Evolutionary conservation across 495 filamentous ascomycete species (phyloP).

Genomic region (Aspergillus affinis): DNA sequence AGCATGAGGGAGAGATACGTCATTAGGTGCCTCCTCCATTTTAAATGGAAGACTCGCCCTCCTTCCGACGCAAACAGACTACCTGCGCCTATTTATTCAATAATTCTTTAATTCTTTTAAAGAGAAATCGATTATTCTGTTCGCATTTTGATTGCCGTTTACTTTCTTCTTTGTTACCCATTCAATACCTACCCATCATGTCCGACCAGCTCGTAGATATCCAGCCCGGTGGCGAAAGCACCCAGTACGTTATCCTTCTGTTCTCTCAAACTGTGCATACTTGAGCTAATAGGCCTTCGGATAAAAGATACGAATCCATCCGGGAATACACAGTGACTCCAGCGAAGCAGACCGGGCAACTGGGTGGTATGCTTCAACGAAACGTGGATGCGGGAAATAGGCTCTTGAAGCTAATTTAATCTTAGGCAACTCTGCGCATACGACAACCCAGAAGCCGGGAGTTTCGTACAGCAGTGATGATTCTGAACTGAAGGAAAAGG

Average conservation of each 20-base stretch:
- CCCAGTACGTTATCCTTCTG: conserved; percentile 46
- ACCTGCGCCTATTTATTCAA: neutral
- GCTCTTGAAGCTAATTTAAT: conserved; percentile 6
- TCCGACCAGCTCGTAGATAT: conserved; percentile 56
- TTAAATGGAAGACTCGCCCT: neutral
- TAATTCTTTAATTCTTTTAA: neutral
- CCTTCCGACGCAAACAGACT: neutral
- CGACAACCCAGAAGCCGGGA: conserved; percentile 30
- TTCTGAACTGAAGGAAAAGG: conserved; percentile 6
- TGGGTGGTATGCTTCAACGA: conserved; percentile 46
- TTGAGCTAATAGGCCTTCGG: neutral
- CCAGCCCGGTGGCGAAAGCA: conserved; percentile 61
- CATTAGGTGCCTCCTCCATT: neutral
- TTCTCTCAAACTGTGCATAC: neutral
- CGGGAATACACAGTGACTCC: conserved; percentile 47
- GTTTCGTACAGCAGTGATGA: conserved; percentile 4
- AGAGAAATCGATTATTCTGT: neutral
- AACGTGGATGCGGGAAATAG: too few relatives aligned
- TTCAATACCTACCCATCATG: conserved; percentile 20
- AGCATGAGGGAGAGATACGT: neutral
- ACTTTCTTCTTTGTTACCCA: neutral
- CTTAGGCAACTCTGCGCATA: conserved; percentile 28
- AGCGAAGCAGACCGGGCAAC: conserved; percentile 57
- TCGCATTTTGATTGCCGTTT: neutral
- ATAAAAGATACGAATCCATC: conserved; percentile 60